Evolutionary conservation across 768 basidiomycete species (phyloP), one percentile per base, ranked within the genome.

Genomic region (Trametes coccinea): DNA sequence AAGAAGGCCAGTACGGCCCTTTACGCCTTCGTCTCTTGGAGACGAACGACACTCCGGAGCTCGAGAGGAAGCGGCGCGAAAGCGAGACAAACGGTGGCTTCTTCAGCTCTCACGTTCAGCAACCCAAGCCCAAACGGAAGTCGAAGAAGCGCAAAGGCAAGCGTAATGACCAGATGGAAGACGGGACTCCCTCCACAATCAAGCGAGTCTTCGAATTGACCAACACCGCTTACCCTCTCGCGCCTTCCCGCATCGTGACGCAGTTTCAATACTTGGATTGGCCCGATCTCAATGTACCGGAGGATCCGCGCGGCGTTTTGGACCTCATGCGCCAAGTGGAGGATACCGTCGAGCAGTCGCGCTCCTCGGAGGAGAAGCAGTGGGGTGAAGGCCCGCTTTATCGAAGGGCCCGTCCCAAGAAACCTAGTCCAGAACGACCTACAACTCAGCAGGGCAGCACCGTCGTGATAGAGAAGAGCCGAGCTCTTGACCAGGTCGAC

Each of bases 231-330:
- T 84, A 87, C 65, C 88, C 90, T 0, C 74, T 79, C 16, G 78
- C 81, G 11, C 79, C 82, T 2, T 79, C 87, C 2, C 80, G 93
- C n/a, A 81, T 75, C 59, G 80, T 98, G 14, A 81, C 88, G 0
- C 96, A 98, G 69, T 76, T 98, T 53, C 96, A 98, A 72, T 98
- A 94, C 70, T 81, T 95, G 41, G 89, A 90, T 41, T 98, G 96
- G 96, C 93, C 95, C 2, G 96, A 98, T 69, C 89, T 98, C 79
- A 95, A 95, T 71, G 93, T 98, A 11, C 96, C 96, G 0, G 86
- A 89, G 11, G 86, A 93, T 60, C 87, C 95, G 0, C 77, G 83
- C 6, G 89, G 87, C 6, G 78, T 98, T 17, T 75, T 97, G 44
- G 77, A 81, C 13, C 81, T 98, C 27, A 83, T 97, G 55, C 81